phyloP scores from a whole-genome alignment of 1,284 basidiomycete genomes.

The Ganoderma leucocontextum region DNA sequence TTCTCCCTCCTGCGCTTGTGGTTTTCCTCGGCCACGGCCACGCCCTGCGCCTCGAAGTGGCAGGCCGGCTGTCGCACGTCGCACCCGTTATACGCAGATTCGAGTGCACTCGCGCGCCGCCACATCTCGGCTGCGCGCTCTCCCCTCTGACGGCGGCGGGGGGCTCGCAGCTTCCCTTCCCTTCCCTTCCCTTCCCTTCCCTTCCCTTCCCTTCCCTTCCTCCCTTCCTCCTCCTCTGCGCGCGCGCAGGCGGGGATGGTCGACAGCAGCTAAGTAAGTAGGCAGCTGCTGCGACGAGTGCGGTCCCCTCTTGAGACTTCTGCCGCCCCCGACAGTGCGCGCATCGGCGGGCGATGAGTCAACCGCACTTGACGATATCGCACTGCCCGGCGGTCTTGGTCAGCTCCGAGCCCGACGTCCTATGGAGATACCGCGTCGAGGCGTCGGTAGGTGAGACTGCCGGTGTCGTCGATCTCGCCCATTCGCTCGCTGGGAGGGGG shows the following conservation, averaged over 20 bases:
- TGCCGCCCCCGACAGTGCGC: not conserved
- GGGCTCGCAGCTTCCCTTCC: not conserved
- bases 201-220: not conserved
- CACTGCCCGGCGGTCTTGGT: not conserved
- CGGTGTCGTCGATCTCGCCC: not conserved
- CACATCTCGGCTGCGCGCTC: not conserved
- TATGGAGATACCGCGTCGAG: not conserved
- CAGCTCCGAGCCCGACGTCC: not conserved
- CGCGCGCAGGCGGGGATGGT: not conserved
- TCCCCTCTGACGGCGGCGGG: not conserved
- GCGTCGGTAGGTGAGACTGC: not conserved
- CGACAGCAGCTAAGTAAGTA: not conserved
- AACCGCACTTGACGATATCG: not conserved
- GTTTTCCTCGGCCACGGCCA: not conserved
- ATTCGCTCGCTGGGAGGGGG: not conserved
- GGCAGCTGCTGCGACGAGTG: not conserved
- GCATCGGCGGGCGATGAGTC: not conserved
- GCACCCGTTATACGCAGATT: conserved; percentile 2
- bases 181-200: no score
- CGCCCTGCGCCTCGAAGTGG: not conserved
- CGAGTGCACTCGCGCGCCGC: not conserved
- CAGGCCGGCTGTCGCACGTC: not conserved
- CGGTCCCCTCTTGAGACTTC: not conserved
- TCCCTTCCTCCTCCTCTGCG: not conserved
- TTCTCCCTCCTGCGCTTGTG: not conserved